Percentiles rank a stretch among this genome's conserved stretches.
Conservation (phyloP, 2,329 filamentous ascomycete species). For the Chalaropsis thielavioides region DNA sequence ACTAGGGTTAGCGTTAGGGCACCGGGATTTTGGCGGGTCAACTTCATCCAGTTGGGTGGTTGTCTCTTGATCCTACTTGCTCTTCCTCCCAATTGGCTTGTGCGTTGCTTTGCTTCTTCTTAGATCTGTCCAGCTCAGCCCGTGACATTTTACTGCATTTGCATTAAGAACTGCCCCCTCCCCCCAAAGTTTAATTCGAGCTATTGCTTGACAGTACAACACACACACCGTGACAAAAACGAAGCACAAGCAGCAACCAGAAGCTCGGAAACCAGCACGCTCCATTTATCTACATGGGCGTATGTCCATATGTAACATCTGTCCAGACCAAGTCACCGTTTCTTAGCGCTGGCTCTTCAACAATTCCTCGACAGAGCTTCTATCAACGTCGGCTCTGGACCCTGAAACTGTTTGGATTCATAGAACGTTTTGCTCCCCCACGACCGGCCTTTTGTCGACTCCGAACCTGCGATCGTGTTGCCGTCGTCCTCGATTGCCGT, state of each 20-base stretch:
- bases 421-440: not conserved
- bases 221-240: not conserved
- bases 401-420: not conserved
- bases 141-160: not conserved
- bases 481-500: not conserved
- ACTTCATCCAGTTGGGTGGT: not conserved
- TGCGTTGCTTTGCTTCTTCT: not conserved
- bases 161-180: not conserved
- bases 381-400: not conserved
- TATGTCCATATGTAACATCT: not conserved
- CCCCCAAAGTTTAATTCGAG: constrained; percentile 2
- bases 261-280: not conserved
- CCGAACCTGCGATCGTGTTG: not conserved
- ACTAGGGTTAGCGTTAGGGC: not conserved
- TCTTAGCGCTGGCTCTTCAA: not conserved
- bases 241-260: not conserved
- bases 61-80: constrained; percentile 3
- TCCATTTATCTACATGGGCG: not conserved
- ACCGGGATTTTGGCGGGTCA: not conserved
- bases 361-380: not conserved
- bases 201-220: not conserved
- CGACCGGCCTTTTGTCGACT: not conserved
- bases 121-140: not conserved
- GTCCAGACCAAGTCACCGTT: not conserved
- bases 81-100: not conserved